Conservation (phyloP, 2,329 filamentous ascomycete species). For the Calonectria leucothoes region DNA sequence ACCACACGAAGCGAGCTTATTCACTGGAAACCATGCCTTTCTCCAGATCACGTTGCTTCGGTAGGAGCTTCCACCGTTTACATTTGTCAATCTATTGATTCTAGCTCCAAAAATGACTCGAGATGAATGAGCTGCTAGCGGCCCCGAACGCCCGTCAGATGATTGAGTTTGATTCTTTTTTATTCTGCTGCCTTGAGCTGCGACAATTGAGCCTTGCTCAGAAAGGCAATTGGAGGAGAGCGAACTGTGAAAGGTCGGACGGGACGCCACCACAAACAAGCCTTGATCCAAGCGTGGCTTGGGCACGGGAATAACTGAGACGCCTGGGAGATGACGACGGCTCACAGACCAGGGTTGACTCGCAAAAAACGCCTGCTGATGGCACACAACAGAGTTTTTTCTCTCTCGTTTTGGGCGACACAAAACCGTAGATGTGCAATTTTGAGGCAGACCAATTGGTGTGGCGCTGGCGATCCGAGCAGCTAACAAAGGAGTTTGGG, state of each 20-base stretch:
- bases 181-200: slow-evolving; percentile 35
- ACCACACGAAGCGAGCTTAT: slow-evolving; percentile 24
- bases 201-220: slow-evolving; percentile 8
- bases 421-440: neutral
- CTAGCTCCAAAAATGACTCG: slow-evolving; percentile 15
- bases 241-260: neutral
- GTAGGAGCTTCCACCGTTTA: neutral
- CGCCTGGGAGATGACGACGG: slow-evolving; percentile 2
- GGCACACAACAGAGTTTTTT: neutral
- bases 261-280: neutral
- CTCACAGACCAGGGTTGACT: neutral
- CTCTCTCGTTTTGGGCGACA: neutral
- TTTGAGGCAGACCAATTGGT: neutral
- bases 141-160: neutral
- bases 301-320: slow-evolving; percentile 16
- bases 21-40: slow-evolving; percentile 18
- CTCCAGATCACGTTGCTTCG: slow-evolving; percentile 1
- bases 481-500: neutral
- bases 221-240: slow-evolving; percentile 9
- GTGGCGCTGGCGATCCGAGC: slow-evolving; percentile 1
- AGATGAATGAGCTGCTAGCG: neutral
- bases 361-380: neutral
- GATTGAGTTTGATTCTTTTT: slow-evolving; percentile 8
- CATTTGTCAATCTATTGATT: neutral
- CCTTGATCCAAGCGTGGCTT: slow-evolving; percentile 3